These are phyloP conservation scores for Fusarium keratoplasticum DNA, from an alignment of 2,329 filamentous ascomycete genomes.

Conservation along the genomic window DNA sequence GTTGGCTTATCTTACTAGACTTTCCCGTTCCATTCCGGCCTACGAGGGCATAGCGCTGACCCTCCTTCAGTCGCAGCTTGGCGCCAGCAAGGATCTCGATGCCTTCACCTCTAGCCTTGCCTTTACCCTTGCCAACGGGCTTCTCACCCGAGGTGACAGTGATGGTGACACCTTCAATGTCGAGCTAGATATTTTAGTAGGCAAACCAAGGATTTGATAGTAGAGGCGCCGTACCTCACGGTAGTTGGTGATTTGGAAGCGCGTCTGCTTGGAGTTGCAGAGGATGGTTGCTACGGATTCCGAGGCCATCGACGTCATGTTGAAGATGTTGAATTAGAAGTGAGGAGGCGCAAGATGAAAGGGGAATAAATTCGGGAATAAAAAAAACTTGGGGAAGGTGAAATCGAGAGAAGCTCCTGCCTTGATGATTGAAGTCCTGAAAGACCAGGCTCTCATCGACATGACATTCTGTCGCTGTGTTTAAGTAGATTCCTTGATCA, in stretches of 20 bases:
- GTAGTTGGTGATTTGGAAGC: constrained; percentile 68
- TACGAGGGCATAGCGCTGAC: constrained; percentile 80
- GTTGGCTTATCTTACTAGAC: constrained; percentile 67
- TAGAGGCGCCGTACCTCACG: constrained; percentile 60
- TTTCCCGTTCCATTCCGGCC: constrained; percentile 88
- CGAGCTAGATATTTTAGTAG: constrained; percentile 59
- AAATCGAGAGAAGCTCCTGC: neutral
- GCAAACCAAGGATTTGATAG: neutral
- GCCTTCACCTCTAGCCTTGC: constrained; percentile 57
- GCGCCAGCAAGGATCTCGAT: constrained; percentile 79
- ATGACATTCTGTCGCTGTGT: neutral
- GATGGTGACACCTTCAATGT: constrained; percentile 80
- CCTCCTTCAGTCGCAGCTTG: constrained; percentile 77
- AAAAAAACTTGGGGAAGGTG: neutral
- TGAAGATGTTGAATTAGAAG: neutral
- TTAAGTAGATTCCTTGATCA: neutral
- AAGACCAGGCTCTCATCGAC: neutral
- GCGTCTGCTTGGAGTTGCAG: constrained; percentile 74
- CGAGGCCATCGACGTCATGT: constrained; percentile 61
- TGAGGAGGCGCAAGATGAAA: neutral
- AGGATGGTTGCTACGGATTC: constrained; percentile 66
- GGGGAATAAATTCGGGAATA: neutral
- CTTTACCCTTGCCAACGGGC: constrained; percentile 63
- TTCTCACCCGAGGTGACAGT: constrained; percentile 64
- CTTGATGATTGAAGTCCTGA: neutral